Percentiles rank a stretch among this genome's conserved stretches.
Evolutionary conservation across 2,329 filamentous ascomycete genomes (phyloP).

Genomic region (Botryosphaeria agaves): DNA sequence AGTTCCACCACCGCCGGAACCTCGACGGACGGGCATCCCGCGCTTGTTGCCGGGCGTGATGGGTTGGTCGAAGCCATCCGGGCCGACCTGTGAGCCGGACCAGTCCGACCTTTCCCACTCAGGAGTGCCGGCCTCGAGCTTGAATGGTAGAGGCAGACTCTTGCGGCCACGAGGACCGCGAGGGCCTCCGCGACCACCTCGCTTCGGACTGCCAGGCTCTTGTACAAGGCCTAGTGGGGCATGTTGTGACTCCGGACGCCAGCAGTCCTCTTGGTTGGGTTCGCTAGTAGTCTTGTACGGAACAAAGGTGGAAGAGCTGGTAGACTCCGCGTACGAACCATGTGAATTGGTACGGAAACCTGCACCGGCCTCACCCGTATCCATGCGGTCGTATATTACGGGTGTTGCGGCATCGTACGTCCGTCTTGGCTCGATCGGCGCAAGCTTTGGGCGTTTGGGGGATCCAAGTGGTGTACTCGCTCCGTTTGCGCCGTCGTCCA

Average conservation of each 20-base stretch:
- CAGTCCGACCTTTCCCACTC: constrained; percentile 24
- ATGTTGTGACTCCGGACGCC: constrained; percentile 13
- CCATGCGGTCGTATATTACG: constrained; percentile 8
- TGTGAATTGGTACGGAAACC: constrained; percentile 6
- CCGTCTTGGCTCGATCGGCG: constrained; percentile 18
- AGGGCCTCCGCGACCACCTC: constrained; percentile 19
- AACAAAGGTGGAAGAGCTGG: constrained; percentile 7
- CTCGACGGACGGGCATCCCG: constrained; percentile 7
- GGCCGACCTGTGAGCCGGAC: constrained; percentile 16
- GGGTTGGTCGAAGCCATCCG: constrained; percentile 19
- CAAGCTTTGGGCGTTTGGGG: constrained; percentile 27
- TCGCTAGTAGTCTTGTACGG: constrained; percentile 10
- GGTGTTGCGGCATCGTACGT: constrained; percentile 9
- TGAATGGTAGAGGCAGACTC: constrained; percentile 12
- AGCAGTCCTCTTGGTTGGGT: constrained; percentile 12
- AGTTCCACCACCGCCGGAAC: constrained; percentile 4
- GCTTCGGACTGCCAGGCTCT: constrained; percentile 1
- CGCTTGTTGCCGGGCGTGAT: constrained; percentile 2
- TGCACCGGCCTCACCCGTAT: constrained; percentile 9
- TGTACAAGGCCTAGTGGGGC: constrained; percentile 2
- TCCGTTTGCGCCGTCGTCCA: constrained; percentile 11
- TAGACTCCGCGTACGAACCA: not conserved
- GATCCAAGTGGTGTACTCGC: constrained; percentile 15
- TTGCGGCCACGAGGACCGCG: constrained; percentile 21
- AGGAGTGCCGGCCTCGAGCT: constrained; percentile 16